Conservation (phyloP, 805 yeast genomes). For the Saturnispora serradocipensis region DNA sequence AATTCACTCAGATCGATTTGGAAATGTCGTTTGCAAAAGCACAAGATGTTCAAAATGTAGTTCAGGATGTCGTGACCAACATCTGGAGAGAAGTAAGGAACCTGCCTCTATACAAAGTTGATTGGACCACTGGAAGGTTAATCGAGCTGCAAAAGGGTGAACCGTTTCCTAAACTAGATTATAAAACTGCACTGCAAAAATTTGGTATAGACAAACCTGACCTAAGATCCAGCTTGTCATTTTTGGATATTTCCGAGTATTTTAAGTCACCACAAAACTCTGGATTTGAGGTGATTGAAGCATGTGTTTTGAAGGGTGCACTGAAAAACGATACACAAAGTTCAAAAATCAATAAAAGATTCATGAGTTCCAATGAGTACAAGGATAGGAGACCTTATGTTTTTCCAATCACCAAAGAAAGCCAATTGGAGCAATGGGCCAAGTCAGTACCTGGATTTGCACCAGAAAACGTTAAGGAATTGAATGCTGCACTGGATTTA, state of each 20-base stretch:
- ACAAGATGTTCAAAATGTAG: conserved; percentile 54
- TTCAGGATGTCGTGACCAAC: conserved; percentile 45
- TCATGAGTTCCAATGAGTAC: conserved; percentile 36
- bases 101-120: conserved; percentile 31
- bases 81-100: conserved; percentile 47
- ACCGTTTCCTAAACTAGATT: conserved; percentile 42
- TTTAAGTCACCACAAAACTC: conserved; percentile 26
- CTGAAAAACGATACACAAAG: conserved; percentile 20
- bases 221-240: conserved; percentile 50
- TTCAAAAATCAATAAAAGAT: conserved; percentile 12
- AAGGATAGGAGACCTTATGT: conserved; percentile 50
- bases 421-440: conserved; percentile 37
- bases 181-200: conserved; percentile 55
- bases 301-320: conserved; percentile 50
- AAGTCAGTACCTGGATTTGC: conserved; percentile 15
- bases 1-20: conserved; percentile 93
- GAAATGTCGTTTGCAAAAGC: conserved; percentile 81
- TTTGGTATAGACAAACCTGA: conserved; percentile 97
- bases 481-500: conserved; percentile 33
- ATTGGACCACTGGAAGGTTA: conserved; percentile 24
- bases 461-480: conserved; percentile 6
- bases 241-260: conserved; percentile 38
- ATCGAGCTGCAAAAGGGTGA: conserved; percentile 20
- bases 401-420: conserved; percentile 37
- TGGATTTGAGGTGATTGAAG: conserved; percentile 66